Evolutionary conservation across 2,329 filamentous ascomycete species (phyloP), one percentile per base, ranked within the genome.

Genomic region (Cladosporium velox): DNA sequence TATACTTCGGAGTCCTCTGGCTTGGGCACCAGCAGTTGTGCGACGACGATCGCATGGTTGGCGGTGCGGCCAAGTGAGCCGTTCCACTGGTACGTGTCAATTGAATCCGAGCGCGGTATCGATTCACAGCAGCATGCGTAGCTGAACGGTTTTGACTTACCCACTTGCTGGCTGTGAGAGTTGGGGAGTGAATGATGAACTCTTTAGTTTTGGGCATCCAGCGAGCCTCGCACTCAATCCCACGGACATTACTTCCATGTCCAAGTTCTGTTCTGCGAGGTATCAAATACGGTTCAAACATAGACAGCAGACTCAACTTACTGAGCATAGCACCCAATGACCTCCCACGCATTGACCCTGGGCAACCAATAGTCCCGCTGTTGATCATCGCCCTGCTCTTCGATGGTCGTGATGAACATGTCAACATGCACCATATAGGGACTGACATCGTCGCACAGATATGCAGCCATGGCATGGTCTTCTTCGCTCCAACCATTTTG

Each of bases 1-100:
- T 80, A 79, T 44, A 79, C 71, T 8, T 65, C 65, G 8, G 73
- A 72, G 3, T 67, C 61, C 18, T 68, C 32, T 8, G 72, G 67
- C 68, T 77, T 73, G 32, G 83, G 82, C 14, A 84, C 72, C 38
- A 84, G 73, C 1, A 85, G 73, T 67, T 85, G 84, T 47, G 83
- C 83, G 21, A 85, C 81, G 0, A 85, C 82, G 67, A 86, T 84
- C 32, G 83, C 80, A 76, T 85, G 82, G 65, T 83, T 85, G n/a
- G 83, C 83, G n/a, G 82, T 84, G 28, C 82, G 76, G 1, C 83
- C 83, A 75, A 85, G 78, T 1, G 79, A 79, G 1, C 83, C 83
- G 72, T 85, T 85, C 83, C 83, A 85, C 57, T 59, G 21, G 3
- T 21, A 4, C n/a, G 0, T 28, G 24, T 59, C 26, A 59, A 24